Evolutionary conservation across 257 asterid species (phyloP).

Genomic region (Fraxinus excelsior): DNA sequence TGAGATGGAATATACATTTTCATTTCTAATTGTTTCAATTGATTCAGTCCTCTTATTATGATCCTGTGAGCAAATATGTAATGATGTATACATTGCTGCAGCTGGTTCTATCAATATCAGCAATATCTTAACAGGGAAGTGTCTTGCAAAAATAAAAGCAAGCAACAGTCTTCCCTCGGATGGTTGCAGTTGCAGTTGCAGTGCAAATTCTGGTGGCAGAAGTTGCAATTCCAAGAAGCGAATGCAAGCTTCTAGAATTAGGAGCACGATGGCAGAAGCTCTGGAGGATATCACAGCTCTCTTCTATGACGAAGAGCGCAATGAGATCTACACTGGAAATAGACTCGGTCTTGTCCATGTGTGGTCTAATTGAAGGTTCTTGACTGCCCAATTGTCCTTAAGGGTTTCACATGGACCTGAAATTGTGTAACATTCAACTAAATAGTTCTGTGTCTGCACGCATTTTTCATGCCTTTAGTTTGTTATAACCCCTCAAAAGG

Average conservation of each 20-base stretch:
- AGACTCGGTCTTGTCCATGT: constrained; percentile 87
- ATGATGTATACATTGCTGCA: constrained; percentile 32
- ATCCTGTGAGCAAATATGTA: not conserved
- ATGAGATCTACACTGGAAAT: constrained; percentile 92
- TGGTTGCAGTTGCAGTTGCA: constrained; percentile 70
- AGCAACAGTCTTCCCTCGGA: constrained; percentile 51
- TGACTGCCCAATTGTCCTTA: constrained; percentile 8
- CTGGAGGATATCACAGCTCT: constrained; percentile 95
- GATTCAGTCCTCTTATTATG: not conserved
- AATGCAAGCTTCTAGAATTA: constrained; percentile 48
- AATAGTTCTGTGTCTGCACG: not conserved
- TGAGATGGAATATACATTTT: not conserved
- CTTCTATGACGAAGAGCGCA: constrained; percentile 97
- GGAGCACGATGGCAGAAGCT: constrained; percentile 84
- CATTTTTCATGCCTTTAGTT: not conserved
- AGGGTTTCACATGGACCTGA: not conserved
- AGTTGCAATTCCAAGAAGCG: constrained; percentile 63
- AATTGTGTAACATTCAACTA: not conserved
- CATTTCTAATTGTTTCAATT: not conserved
- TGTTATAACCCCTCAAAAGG: not conserved
- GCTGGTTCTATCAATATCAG: constrained; percentile 97
- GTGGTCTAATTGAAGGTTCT: constrained; percentile 75
- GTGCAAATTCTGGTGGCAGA: constrained; percentile 57
- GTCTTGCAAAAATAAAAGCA: constrained; percentile 90
- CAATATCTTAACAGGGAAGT: constrained; percentile 91